Evolutionary conservation across 805 yeast genomes (phyloP), one percentile per base, ranked within the genome.

Genomic region (Diddensiella transvaalensis): DNA sequence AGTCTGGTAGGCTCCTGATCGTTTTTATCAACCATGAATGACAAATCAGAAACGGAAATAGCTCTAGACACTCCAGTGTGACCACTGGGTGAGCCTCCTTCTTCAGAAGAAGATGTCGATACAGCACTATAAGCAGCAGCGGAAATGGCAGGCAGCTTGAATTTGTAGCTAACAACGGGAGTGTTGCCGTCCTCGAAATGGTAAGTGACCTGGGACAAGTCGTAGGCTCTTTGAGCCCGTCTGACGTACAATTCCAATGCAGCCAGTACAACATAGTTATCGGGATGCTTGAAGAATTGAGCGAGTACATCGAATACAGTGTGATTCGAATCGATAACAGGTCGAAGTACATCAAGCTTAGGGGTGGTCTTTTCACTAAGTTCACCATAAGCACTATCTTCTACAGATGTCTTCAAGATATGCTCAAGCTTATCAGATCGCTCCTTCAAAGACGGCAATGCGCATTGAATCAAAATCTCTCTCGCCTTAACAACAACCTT

Each of bases 351-450:
- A 33, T 82, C 82, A 62, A 85, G 71, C 62, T 84, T 86, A 29
- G 99, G 99, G 54, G 81, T 78, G 56, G 87, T 78, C 64, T 88
- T 91, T 57, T 79, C 80, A 50, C 83, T 85, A 40, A 83, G 77
- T 60, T 87, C 95, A 60, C 98, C 99, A 62, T 90, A 93, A 23
- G 83, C 78, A 26, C 95, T 79, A 60, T 86, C 89, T 59, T 90
- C 86, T 42, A 93, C 98, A 32, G 96, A 83, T 6, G 95, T 81
- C 68, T 88, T 82, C 69, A 93, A 77, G 60, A 93, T 93, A 67
- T 91, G 97, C 73, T 95, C 98, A 64, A 93, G 78, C 73, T 95
- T 99, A 67, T 91, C 97, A 26, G 96, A 84, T 73, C 98, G 83
- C 71, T 93, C 99, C 68, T 87, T 82, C 54, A 89, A 83, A 2